phyloP scores from a whole-genome alignment of 148 eudicot species.

The Rhododendron simsii region DNA sequence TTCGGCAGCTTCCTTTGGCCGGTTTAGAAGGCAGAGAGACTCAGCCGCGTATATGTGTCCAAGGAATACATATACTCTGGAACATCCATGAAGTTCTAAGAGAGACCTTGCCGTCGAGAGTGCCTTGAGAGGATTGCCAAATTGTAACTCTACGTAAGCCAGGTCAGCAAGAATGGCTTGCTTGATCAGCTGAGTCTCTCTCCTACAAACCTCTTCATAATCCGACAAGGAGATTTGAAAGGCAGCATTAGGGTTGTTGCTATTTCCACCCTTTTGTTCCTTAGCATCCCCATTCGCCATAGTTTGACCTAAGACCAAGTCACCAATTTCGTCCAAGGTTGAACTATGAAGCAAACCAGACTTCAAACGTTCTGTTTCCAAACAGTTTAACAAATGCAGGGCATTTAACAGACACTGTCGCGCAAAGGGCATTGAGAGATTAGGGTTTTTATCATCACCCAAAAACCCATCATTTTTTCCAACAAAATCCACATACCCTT shows the following conservation, averaged over 20 bases:
- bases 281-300: constrained; percentile 66
- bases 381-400: constrained; percentile 43
- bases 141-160: constrained; percentile 75
- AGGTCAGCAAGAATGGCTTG: constrained; percentile 77
- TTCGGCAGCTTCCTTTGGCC: constrained; percentile 79
- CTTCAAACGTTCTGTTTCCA: constrained; percentile 31
- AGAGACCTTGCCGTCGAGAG: constrained; percentile 59
- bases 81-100: constrained; percentile 55
- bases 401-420: constrained; percentile 74
- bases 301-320: constrained; percentile 42
- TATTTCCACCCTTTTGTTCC: constrained; percentile 54
- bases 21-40: constrained; percentile 78
- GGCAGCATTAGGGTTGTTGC: constrained; percentile 26
- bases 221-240: constrained; percentile 40
- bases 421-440: constrained; percentile 60
- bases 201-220: constrained; percentile 53
- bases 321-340: constrained; percentile 39
- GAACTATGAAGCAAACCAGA: constrained; percentile 30
- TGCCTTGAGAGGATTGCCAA: constrained; percentile 68
- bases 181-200: constrained; percentile 61
- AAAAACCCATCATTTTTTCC: constrained; percentile 27
- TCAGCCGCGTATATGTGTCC: constrained; percentile 84
- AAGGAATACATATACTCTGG: constrained; percentile 52
- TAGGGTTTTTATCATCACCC: constrained; percentile 35
- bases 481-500: constrained; percentile 21